Conservation (phyloP, 2,329 filamentous ascomycete species). For the Cordyceps cateniannulata region DNA sequence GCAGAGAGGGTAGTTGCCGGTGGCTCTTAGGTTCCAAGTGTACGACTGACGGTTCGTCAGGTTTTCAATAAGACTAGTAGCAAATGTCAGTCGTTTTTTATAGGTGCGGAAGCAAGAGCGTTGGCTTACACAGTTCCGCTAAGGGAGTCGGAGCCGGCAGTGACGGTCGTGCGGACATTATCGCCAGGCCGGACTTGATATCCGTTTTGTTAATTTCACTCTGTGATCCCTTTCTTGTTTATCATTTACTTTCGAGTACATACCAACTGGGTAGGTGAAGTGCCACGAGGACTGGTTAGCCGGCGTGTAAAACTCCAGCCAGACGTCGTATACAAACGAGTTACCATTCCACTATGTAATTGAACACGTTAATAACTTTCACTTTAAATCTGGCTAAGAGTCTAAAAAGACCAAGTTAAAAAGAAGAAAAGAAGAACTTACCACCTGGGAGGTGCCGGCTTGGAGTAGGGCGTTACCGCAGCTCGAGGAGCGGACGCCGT, state of each 20-base stretch:
- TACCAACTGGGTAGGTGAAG: not conserved
- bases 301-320: not conserved
- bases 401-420: not conserved
- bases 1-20: not conserved
- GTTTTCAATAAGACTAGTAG: not conserved
- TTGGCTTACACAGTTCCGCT: not conserved
- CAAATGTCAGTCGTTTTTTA: not conserved
- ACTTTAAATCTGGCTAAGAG: not conserved
- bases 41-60: not conserved
- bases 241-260: not conserved
- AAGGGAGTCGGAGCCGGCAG: not conserved
- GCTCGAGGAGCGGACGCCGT: not conserved
- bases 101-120: not conserved
- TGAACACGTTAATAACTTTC: not conserved
- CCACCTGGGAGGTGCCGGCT: constrained; percentile 2
- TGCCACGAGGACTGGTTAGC: not conserved
- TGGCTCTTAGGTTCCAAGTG: not conserved
- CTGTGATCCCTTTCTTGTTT: not conserved
- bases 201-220: not conserved
- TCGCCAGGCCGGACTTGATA: not conserved
- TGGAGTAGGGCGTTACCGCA: not conserved
- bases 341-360: not conserved
- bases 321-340: not conserved
- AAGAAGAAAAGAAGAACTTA: not conserved
- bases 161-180: not conserved